Percentiles rank a stretch among this genome's conserved stretches.
Evolutionary conservation across 2,329 filamentous ascomycete genomes (phyloP).

Genomic region (Fusarium sp.): DNA sequence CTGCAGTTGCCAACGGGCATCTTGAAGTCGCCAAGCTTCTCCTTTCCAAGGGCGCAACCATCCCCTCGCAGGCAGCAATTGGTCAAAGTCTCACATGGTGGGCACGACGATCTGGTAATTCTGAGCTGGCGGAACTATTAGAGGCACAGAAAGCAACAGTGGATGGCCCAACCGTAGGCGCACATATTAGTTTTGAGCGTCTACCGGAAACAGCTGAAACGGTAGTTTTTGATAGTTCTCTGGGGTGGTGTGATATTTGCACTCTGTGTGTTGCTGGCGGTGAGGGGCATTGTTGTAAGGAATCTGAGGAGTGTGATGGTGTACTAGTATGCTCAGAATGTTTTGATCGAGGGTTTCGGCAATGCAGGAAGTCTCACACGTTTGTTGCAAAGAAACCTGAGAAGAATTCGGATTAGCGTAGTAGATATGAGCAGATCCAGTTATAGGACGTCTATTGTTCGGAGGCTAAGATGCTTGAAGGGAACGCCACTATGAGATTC

Average conservation of each 20-base stretch:
- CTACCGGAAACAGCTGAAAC: rapidly evolving
- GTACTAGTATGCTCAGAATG: background rate
- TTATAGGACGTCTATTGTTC: no score
- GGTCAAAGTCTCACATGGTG: background rate
- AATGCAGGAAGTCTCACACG: rapidly evolving
- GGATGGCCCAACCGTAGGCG: rapidly evolving
- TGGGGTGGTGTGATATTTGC: background rate
- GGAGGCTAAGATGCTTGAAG: no score
- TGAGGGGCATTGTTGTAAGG: rapidly evolving
- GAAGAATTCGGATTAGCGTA: rapidly evolving
- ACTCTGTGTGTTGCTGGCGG: rapidly evolving
- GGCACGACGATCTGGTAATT: rapidly evolving
- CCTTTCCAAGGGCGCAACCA: rapidly evolving
- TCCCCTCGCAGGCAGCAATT: rapidly evolving
- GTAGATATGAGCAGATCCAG: no score
- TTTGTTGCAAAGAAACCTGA: rapidly evolving
- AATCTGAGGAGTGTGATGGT: rapidly evolving
- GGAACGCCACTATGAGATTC: no score
- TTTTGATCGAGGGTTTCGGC: background rate
- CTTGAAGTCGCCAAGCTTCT: background rate
- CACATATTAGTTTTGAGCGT: rapidly evolving
- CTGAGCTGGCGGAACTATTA: background rate
- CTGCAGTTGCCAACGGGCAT: background rate
- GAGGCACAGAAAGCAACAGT: rapidly evolving
- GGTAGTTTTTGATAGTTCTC: rapidly evolving